A percentile compares a stretch with the other conserved stretches of the same genome.
Conservation (phyloP, 176 grass and related monocot genomes). For the Otatea glauca region DNA sequence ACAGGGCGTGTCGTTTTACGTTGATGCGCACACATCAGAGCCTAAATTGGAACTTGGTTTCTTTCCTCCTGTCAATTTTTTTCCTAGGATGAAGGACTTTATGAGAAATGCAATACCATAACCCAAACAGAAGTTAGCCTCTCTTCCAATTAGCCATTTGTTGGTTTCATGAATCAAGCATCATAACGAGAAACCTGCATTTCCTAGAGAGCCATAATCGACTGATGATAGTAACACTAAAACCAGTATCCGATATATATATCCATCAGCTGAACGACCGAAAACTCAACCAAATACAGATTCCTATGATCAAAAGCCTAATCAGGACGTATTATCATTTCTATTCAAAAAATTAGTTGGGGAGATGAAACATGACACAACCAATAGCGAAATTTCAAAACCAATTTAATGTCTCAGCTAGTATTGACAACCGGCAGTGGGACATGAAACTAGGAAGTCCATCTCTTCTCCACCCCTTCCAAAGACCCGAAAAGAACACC, state of each 20-base stretch:
- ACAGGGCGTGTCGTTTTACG: background rate
- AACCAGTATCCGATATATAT: background rate
- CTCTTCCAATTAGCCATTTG: background rate
- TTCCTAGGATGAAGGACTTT: background rate
- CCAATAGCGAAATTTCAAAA: background rate
- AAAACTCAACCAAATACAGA: background rate
- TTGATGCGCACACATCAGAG: background rate
- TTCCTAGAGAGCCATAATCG: background rate
- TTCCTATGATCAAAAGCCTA: background rate
- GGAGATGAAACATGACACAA: background rate
- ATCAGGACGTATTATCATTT: background rate
- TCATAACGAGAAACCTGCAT: background rate
- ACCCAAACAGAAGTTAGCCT: background rate
- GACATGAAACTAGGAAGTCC: constrained; percentile 67
- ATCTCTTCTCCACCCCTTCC: constrained; percentile 98
- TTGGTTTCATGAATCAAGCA: background rate
- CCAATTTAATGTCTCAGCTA: background rate
- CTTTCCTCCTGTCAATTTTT: background rate
- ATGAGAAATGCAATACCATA: background rate
- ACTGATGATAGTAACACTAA: background rate
- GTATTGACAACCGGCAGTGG: background rate
- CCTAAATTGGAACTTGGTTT: background rate
- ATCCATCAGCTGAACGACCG: background rate
- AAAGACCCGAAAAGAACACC: constrained; percentile 66
- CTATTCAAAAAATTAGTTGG: background rate